A percentile compares a stretch with the other conserved stretches of the same genome.
phyloP scores from a whole-genome alignment of 2,329 filamentous ascomycete genomes.

The Calonectria ilicicola region DNA sequence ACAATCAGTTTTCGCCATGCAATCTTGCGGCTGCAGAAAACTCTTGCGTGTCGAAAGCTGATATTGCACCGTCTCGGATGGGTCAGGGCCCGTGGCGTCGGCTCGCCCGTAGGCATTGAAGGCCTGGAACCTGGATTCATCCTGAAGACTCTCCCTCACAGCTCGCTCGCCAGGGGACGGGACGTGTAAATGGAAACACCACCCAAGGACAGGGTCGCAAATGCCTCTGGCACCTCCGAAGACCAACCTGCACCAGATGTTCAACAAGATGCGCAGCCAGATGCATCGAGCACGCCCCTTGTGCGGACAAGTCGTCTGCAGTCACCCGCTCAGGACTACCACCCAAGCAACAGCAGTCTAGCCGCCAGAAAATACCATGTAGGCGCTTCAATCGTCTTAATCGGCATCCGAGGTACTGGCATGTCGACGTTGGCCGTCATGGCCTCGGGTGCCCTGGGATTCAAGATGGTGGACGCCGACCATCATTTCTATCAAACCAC shows the following conservation, averaged over 20 bases:
- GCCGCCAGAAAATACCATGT: background rate
- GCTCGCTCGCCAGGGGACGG: background rate
- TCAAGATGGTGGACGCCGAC: slow-evolving; percentile 71
- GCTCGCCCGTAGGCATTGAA: background rate
- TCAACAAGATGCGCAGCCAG: background rate
- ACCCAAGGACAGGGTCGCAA: background rate
- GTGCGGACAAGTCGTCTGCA: slow-evolving; percentile 4
- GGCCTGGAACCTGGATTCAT: background rate
- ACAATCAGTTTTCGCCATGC: background rate
- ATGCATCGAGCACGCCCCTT: background rate
- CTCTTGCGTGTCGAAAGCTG: background rate
- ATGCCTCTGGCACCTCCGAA: background rate
- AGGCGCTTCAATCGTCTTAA: slow-evolving; percentile 19
- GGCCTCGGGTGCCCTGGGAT: slow-evolving; percentile 57
- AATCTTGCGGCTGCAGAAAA: background rate
- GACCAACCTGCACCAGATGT: background rate
- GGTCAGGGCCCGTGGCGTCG: background rate
- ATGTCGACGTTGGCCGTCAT: slow-evolving; percentile 74
- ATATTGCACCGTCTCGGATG: background rate
- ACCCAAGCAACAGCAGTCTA: background rate
- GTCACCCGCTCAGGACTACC: slow-evolving; percentile 3
- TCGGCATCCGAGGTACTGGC: slow-evolving; percentile 66
- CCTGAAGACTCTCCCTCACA: background rate
- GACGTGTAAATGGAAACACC: slow-evolving; percentile 7
- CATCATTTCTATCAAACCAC: slow-evolving; percentile 68